Evolutionary conservation across 1,139 yeast species (phyloP).

Genomic region (Zhuliangozyma blackwelliae): DNA sequence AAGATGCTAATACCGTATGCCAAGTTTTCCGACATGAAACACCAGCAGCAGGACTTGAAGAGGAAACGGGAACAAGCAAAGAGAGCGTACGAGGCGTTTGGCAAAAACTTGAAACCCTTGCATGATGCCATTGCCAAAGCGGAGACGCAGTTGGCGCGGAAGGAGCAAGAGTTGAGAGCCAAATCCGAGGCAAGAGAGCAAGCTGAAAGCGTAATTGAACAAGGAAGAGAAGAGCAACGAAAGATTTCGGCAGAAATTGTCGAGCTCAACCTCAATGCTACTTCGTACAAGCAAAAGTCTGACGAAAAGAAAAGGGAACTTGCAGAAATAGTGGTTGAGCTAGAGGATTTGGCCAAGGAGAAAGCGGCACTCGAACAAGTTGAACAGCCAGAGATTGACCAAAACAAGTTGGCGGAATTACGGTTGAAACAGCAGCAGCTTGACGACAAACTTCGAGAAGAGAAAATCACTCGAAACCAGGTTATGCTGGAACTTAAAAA

Average conservation of each 20-base stretch:
- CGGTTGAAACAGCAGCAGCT: slow-evolving; percentile 14
- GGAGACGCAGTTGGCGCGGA: background rate
- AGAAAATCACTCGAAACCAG: slow-evolving; percentile 13
- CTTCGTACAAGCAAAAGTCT: slow-evolving; percentile 17
- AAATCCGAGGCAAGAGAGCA: slow-evolving; percentile 2
- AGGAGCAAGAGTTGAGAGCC: slow-evolving; percentile 5
- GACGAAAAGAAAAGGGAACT: slow-evolving; percentile 22
- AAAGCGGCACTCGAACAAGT: background rate
- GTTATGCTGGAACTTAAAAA: slow-evolving; percentile 17
- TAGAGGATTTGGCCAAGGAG: slow-evolving; percentile 9
- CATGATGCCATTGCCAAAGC: slow-evolving; percentile 4
- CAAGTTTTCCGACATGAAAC: slow-evolving; percentile 49
- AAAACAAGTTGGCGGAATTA: slow-evolving; percentile 13
- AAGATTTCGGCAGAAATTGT: slow-evolving; percentile 6
- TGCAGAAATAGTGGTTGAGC: slow-evolving; percentile 12
- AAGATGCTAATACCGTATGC: slow-evolving; percentile 59
- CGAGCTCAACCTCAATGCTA: slow-evolving; percentile 13
- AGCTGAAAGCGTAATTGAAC: slow-evolving; percentile 6
- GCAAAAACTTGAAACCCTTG: slow-evolving; percentile 26
- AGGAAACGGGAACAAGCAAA: slow-evolving; percentile 39
- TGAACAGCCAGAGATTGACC: slow-evolving; percentile 10
- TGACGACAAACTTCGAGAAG: slow-evolving; percentile 14
- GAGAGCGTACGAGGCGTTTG: slow-evolving; percentile 26
- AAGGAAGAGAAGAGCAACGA: slow-evolving; percentile 1
- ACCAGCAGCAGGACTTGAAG: slow-evolving; percentile 37